Evolutionary conservation across 2,329 filamentous ascomycete genomes (phyloP), one percentile per base, ranked within the genome.

Genomic region (Epichloe aotearoae): DNA sequence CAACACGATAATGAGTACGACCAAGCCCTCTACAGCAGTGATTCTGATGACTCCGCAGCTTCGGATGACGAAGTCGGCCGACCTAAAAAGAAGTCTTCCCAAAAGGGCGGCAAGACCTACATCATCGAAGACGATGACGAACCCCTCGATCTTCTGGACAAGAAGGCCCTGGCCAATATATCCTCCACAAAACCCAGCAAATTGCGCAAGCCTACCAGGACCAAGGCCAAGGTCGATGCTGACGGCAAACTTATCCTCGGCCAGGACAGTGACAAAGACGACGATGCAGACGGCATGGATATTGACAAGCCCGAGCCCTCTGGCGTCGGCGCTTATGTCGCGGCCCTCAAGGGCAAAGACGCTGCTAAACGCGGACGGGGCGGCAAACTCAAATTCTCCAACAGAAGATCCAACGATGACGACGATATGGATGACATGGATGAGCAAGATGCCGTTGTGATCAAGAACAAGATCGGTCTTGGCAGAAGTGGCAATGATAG

Each of bases 61-160:
- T 80, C 75, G 2, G 82, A 80, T 52, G 78, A 81, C 52, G 80
- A 79, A 70, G 57, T 67, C 67, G 67, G 51, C 19, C 61, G 60
- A 45, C 64, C 62, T 34, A 71, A 68, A 57, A 73, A 69, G 67
- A 71, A 74, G 64, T 43, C 46, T 12, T 62, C 69, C 56, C 75
- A 80, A 61, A 82, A 80, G 66, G 79, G 77, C 41, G 77, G 77
- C 60, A 82, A 81, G 60, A 80, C 85, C 1, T 98, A 93, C 68
- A 97, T 98, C 59, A 79, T 95, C 54, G 91, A 97, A 71, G 86
- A 94, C 54, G 88, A 94, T 52, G 87, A 95, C 59, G 93, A 97
- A 66, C 93, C 93, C 1, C 83, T 98, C 41, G 93, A 98, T 71
- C 78, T 98, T 44, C 79, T 98, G 15, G 91, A 93, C 61, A 86